These are phyloP conservation scores for Cubamyces sp. DNA, from an alignment of 768 basidiomycete genomes.

Conservation along the genomic window DNA sequence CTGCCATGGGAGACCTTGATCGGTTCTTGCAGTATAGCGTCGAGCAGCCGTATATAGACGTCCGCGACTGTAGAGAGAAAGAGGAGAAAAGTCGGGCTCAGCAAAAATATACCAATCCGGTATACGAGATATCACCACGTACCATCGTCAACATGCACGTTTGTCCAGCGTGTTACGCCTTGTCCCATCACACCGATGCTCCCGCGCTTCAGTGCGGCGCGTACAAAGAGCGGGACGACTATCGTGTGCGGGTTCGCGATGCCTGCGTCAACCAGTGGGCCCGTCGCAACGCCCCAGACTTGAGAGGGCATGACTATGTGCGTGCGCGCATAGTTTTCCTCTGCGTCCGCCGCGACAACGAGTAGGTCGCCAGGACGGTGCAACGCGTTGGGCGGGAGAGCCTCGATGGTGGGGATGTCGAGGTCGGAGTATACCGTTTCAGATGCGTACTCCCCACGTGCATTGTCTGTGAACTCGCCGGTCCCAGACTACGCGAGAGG, in stretches of 20 bases:
- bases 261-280: constrained; percentile 53
- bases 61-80: background rate
- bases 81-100: background rate
- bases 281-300: constrained; percentile 63
- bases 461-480: constrained; percentile 46
- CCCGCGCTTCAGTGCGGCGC: constrained; percentile 47
- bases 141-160: constrained; percentile 49
- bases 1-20: constrained; percentile 34
- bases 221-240: constrained; percentile 51
- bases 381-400: constrained; percentile 46
- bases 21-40: constrained; percentile 34
- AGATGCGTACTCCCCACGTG: constrained; percentile 40
- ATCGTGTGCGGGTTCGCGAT: constrained; percentile 55
- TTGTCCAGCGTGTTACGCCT: constrained; percentile 61
- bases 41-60: constrained; percentile 28
- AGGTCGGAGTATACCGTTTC: constrained; percentile 52
- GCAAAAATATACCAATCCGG: background rate
- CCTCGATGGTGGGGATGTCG: constrained; percentile 48
- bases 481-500: constrained; percentile 22
- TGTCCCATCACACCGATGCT: constrained; percentile 56
- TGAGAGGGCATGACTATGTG: constrained; percentile 57
- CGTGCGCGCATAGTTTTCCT: constrained; percentile 56
- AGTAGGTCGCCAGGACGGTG: constrained; percentile 56
- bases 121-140: background rate
- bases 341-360: constrained; percentile 49